Evolutionary conservation across 768 basidiomycete genomes (phyloP), one percentile per base, ranked within the genome.

Genomic region (Cyathus striatus): DNA sequence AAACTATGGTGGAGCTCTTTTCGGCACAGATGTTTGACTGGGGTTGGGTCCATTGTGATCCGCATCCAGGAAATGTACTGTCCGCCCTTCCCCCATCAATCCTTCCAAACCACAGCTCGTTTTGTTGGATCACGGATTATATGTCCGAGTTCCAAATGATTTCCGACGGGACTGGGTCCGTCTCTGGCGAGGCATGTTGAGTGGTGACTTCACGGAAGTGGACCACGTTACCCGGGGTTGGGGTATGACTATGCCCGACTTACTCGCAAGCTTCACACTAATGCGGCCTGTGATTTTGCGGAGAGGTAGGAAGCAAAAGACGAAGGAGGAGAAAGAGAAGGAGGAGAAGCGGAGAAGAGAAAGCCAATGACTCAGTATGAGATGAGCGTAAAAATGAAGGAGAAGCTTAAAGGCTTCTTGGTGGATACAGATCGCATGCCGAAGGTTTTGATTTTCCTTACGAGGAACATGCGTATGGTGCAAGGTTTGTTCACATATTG

Each of bases 61-160:
- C 79, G 0, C 79, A 87, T 49, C 83, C 83, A 2, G 86, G 87
- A 7, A 90, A 95, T 61, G 75, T 94, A 46, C 78, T 79, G 61
- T 84, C 52, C 87, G 75, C 6, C 78, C 77, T 1, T 63, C 79
- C 20, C 80, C 81, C 16, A 55, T 55, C 13, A 51, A 65, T 16
- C 73, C 71, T 0, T 52, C 50, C 6, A 52, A 59, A 4, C 72
- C 80, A 2, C 83, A 87, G 52, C 69, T 91, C 48, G 86, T 96
- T 23, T 70, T 96, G 10, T 79, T 97, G 52, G 94, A 97, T 57
- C 94, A 97, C 58, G 94, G 94, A 1, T 67, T 97, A 9, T 96
- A 95, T 56, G 87, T 94, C 27, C 68, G 69, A 6, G 74, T 92
- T 3, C 61, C 78, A 13, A 75, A 83, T 14, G 58, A 68, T 1